phyloP scores from a whole-genome alignment of 768 basidiomycete genomes.

The Russula ochroleuca region DNA sequence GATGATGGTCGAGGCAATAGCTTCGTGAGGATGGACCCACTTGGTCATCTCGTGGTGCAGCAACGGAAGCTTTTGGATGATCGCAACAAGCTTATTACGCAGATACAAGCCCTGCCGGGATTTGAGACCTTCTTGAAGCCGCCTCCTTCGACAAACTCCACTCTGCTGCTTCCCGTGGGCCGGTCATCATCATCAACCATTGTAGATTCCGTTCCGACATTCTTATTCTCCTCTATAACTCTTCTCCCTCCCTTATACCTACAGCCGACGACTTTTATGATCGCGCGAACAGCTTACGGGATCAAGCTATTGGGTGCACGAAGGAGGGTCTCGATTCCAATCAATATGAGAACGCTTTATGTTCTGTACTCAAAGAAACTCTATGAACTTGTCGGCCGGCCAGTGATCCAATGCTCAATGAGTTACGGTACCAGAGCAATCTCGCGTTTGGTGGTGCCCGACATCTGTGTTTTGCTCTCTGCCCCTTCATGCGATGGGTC shows the following conservation, averaged over 20 bases:
- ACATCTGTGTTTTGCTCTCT: conserved; percentile 3
- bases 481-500: conserved; percentile 11
- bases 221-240: background rate
- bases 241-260: conserved; percentile 34
- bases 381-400: background rate
- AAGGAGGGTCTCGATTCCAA: background rate
- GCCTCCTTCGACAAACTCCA: background rate
- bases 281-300: conserved; percentile 39
- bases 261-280: conserved; percentile 41
- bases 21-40: background rate
- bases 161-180: background rate
- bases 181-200: background rate
- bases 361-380: conserved; percentile 2
- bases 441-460: background rate
- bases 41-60: conserved; percentile 32
- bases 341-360: background rate
- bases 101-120: background rate
- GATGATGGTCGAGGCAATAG: no score
- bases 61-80: background rate
- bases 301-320: background rate
- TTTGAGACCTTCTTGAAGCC: background rate
- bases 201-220: conserved; percentile 1
- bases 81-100: background rate
- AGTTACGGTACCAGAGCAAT: background rate
- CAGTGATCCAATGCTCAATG: background rate